Base-by-base conservation (phyloP, 2,329 filamentous ascomycete genomes). In the Tolypocladium sp. region DNA sequence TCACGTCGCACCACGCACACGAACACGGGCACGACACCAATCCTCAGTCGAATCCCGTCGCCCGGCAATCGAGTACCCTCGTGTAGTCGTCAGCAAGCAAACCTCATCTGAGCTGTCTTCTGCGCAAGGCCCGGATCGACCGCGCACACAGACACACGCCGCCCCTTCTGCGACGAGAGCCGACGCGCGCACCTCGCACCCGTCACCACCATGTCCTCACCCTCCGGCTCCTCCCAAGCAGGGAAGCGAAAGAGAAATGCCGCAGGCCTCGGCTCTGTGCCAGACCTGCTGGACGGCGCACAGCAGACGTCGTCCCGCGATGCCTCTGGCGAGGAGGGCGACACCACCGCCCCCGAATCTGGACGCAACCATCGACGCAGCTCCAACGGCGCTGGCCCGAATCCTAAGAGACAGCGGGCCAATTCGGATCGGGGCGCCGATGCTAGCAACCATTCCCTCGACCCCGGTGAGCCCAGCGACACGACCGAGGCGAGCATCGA, bases 211-310 rank as follows among this genome's bases (percentile, higher is more conserved):
- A 88, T 89, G 86, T 82, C 86, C 35, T 86, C 85, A 37, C 79
- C 84, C 41, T 82, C 79, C 33, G 76, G 77, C 57, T 79, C 80
- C 27, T 76, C 79, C 60, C 76, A 79, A 62, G 77, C 76, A 64
- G 82, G 81, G 67, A 96, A 96, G 81, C 88, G 92, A 75, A 96
- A 96, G 83, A 87, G 92, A 73, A 83, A 82, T 59, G 77, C 78
- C 60, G 82, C 80, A 62, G 74, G 79, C 64, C 73, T 76, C 57
- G 73, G 77, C 63, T 76, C 80, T 74, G 70, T 78, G 62, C 70
- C 76, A 62, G 64, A 66, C 61, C 59, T 69, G 62, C 59, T 82
- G 60, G 81, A 84, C 58, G 83, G 88, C 69, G 79, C 74, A 61
- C 70, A 85, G 56, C 81, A 87, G 65, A 84, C 89, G 41, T 91